Evolutionary conservation across 176 grass and related monocot species (phyloP).

Genomic region (Aechmea fasciata): DNA sequence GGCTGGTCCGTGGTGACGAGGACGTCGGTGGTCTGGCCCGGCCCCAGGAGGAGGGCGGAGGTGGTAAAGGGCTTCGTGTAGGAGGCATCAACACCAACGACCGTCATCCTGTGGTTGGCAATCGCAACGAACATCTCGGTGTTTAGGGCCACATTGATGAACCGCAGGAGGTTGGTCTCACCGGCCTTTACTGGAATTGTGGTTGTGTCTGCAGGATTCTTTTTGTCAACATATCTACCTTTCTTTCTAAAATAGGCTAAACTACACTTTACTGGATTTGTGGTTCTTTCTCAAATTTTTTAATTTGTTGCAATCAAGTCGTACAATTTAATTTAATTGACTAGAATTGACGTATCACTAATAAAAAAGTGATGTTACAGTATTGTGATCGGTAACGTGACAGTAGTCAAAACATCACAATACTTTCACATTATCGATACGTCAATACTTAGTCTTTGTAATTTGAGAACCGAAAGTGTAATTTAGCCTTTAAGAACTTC

Average conservation of each 20-base stretch:
- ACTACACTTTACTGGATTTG: background rate
- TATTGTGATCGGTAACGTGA: no score
- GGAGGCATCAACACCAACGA: constrained; percentile 70
- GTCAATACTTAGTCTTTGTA: no score
- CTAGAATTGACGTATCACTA: no score
- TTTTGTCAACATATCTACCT: background rate
- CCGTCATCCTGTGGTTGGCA: constrained; percentile 77
- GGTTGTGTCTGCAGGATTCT: constrained; percentile 32
- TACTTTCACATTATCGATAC: no score
- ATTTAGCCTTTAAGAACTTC: background rate
- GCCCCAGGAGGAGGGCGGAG: constrained; percentile 49
- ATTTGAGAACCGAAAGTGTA: no score
- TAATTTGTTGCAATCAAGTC: no score
- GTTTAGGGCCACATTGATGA: constrained; percentile 90
- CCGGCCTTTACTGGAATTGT: constrained; percentile 56
- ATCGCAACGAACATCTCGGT: constrained; percentile 73
- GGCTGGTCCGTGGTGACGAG: constrained; percentile 66
- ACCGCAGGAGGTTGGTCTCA: constrained; percentile 73
- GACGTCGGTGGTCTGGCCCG: constrained; percentile 91
- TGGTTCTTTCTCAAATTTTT: no score
- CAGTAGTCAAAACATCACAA: no score
- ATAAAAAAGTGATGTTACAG: no score
- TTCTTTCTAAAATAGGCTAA: background rate
- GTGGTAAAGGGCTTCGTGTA: constrained; percentile 78
- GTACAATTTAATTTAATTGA: no score